These are phyloP conservation scores for Heliophila coronopifolia DNA, from an alignment of 441 rosid genomes.

Conservation along the genomic window DNA sequence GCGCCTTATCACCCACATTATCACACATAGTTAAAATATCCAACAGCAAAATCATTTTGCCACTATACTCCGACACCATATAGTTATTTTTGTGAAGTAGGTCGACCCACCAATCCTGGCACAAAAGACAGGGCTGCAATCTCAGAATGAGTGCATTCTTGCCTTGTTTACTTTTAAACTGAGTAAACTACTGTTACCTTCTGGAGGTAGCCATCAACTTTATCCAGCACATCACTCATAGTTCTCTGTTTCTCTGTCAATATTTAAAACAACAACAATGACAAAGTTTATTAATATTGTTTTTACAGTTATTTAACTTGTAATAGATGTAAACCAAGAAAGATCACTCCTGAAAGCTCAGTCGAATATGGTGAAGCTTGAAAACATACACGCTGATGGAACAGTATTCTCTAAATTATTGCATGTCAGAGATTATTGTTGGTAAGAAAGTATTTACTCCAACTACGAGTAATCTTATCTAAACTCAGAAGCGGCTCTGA, in stretches of 20 bases:
- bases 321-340: slow-evolving; percentile 7
- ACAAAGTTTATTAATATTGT: neutral
- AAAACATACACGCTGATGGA: neutral
- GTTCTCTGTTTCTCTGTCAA: slow-evolving; percentile 58
- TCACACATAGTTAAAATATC: slow-evolving; percentile 79
- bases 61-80: slow-evolving; percentile 71
- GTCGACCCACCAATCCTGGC: slow-evolving; percentile 97
- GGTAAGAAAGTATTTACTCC: neutral
- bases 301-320: neutral
- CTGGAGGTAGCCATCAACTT: slow-evolving; percentile 62
- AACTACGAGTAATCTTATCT: neutral
- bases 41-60: slow-evolving; percentile 95
- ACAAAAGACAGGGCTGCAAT: slow-evolving; percentile 16
- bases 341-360: slow-evolving; percentile 1
- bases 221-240: slow-evolving; percentile 46
- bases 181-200: slow-evolving; percentile 47
- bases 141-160: slow-evolving; percentile 3
- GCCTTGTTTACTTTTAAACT: neutral
- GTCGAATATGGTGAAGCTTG: neutral
- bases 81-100: slow-evolving; percentile 70
- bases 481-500: no score
- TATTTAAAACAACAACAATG: slow-evolving; percentile 16
- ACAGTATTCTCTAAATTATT: neutral
- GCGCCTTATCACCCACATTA: slow-evolving; percentile 76
- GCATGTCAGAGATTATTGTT: slow-evolving; percentile 1